Percentiles rank a stretch among this genome's conserved stretches.
Evolutionary conservation across 495 filamentous ascomycete genomes (phyloP).

Genomic region (Aspergillus diversus): DNA sequence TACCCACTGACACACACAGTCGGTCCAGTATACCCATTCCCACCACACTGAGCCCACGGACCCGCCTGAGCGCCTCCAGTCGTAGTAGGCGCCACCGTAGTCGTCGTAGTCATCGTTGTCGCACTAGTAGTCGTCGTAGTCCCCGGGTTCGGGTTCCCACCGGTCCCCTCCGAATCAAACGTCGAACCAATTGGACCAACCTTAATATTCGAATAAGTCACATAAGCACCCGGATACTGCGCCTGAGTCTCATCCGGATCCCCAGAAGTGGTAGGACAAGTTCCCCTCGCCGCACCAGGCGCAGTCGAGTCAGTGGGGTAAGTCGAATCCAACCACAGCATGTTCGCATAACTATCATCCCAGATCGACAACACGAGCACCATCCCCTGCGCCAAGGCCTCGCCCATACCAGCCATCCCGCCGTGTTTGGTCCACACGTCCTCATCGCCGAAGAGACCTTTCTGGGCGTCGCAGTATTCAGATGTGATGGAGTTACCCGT

Average conservation of each 20-base stretch:
- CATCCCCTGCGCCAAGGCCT: slow-evolving; percentile 58
- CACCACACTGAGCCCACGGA: slow-evolving; percentile 55
- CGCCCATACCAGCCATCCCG: slow-evolving; percentile 59
- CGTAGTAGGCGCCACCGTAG: slow-evolving; percentile 25
- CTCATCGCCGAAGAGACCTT: slow-evolving; percentile 62
- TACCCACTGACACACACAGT: slow-evolving; percentile 48
- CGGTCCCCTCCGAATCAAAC: slow-evolving; percentile 34
- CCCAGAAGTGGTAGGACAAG: slow-evolving; percentile 64
- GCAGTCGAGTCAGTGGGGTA: slow-evolving; percentile 60
- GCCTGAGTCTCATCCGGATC: slow-evolving; percentile 62
- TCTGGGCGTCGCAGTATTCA: slow-evolving; percentile 63
- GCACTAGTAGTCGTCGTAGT: slow-evolving; percentile 26
- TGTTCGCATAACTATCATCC: slow-evolving; percentile 73
- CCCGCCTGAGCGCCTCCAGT: slow-evolving; percentile 12
- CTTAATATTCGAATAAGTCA: slow-evolving; percentile 70
- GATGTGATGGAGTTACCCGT: slow-evolving; percentile 61
- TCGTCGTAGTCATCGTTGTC: slow-evolving; percentile 17
- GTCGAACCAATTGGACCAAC: slow-evolving; percentile 69
- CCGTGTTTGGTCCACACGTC: slow-evolving; percentile 62
- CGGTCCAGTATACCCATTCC: slow-evolving; percentile 48
- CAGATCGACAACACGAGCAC: slow-evolving; percentile 74
- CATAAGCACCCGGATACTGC: slow-evolving; percentile 55
- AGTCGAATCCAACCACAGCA: slow-evolving; percentile 80
- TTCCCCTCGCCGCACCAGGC: slow-evolving; percentile 68
- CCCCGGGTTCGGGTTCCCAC: slow-evolving; percentile 16